phyloP scores from a whole-genome alignment of 768 basidiomycete species.

The Agaricus bisporus region DNA sequence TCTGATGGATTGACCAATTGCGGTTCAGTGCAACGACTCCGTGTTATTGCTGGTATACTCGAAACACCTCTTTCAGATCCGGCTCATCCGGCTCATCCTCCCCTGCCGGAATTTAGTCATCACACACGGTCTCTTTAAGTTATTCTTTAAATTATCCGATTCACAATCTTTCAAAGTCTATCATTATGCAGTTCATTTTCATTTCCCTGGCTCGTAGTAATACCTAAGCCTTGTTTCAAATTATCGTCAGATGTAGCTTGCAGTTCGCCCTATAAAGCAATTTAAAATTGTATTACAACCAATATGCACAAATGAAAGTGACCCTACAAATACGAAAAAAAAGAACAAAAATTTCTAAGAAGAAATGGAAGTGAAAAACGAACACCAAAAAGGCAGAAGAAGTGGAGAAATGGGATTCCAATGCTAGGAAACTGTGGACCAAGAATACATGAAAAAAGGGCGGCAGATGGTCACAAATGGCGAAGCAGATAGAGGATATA shows the following conservation, averaged over 20 bases:
- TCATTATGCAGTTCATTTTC: slow-evolving; percentile 4
- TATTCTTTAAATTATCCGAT: neutral
- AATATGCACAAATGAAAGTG: slow-evolving; percentile 4
- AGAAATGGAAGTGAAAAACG: neutral
- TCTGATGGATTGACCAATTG: neutral
- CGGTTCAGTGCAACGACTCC: slow-evolving; percentile 8
- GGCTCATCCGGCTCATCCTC: neutral
- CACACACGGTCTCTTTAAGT: slow-evolving; percentile 3
- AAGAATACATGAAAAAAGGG: slow-evolving; percentile 1
- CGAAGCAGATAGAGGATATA: slow-evolving; percentile 19
- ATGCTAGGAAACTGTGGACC: neutral
- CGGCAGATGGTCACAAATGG: slow-evolving; percentile 22
- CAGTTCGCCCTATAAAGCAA: neutral
- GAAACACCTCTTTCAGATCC: slow-evolving; percentile 4
- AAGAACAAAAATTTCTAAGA: neutral
- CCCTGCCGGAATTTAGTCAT: neutral
- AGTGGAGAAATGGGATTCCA: neutral
- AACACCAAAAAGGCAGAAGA: neutral
- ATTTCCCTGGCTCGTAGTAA: too few species aligned
- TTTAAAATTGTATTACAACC: slow-evolving; percentile 10
- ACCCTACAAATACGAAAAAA: slow-evolving; percentile 1
- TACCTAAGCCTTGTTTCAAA: neutral
- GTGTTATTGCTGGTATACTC: slow-evolving; percentile 1
- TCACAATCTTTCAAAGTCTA: neutral
- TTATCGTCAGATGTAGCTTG: neutral